Conservation (phyloP, 2,329 filamentous ascomycete genomes). For the Penicillium sp. region DNA sequence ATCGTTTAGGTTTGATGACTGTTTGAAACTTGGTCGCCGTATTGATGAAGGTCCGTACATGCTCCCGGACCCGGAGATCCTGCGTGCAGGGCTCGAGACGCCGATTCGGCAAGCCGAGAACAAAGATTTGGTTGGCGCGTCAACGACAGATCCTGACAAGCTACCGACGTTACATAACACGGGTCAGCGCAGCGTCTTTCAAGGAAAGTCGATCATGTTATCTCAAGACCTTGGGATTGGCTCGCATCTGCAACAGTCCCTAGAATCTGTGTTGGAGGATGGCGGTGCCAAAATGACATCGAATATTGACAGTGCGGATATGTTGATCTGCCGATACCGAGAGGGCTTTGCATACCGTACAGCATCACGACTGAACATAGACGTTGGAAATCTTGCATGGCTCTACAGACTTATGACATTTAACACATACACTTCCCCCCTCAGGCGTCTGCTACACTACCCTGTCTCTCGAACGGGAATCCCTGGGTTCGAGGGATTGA, state of each 20-base stretch:
- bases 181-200: constrained; percentile 71
- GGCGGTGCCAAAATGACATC: constrained; percentile 71
- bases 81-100: constrained; percentile 61
- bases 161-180: constrained; percentile 40
- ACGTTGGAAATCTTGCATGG: constrained; percentile 92
- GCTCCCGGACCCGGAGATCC: constrained; percentile 81
- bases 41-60: constrained; percentile 87
- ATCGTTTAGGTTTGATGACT: constrained; percentile 82
- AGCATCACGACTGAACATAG: constrained; percentile 74
- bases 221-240: constrained; percentile 73
- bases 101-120: constrained; percentile 59
- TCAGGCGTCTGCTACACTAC: constrained; percentile 84
- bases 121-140: constrained; percentile 68
- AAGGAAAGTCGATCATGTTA: constrained; percentile 74
- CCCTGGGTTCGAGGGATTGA: constrained; percentile 72
- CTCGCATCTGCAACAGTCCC: constrained; percentile 63
- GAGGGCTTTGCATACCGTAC: constrained; percentile 75
- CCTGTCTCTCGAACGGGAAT: constrained; percentile 77
- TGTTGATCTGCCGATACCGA: constrained; percentile 84
- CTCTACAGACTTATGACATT: constrained; percentile 87
- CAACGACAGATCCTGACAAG: constrained; percentile 51
- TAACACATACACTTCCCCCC: constrained; percentile 84
- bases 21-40: constrained; percentile 84
- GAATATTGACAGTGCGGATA: constrained; percentile 70
- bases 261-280: constrained; percentile 69